Percentiles rank a stretch among this genome's conserved stretches.
phyloP scores from a whole-genome alignment of 495 filamentous ascomycete species.

The Annulohypoxylon maeteangense region DNA sequence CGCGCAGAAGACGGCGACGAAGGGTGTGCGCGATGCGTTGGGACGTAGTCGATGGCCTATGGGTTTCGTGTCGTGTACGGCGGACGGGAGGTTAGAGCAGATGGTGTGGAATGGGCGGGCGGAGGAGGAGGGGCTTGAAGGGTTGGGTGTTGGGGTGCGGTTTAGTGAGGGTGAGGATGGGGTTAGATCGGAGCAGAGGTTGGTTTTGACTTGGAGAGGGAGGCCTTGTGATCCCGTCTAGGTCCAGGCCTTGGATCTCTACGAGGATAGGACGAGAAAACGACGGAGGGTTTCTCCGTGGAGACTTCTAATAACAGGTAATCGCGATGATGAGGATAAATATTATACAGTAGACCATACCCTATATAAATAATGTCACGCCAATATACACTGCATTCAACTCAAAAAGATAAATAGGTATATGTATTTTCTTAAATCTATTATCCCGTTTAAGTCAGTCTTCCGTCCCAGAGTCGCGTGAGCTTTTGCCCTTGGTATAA shows the following conservation, averaged over 20 bases:
- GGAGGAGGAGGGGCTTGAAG: conserved; percentile 70
- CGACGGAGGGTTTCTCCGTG: not conserved
- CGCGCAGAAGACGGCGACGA: conserved; percentile 58
- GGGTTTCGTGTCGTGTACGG: conserved; percentile 63
- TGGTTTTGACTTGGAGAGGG: conserved; percentile 69
- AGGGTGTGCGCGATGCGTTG: conserved; percentile 71
- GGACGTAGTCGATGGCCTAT: conserved; percentile 73
- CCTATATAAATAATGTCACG: not conserved
- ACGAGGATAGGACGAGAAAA: not conserved
- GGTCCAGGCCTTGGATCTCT: not conserved
- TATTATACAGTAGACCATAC: not conserved
- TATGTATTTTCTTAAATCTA: not conserved
- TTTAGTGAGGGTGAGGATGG: conserved; percentile 51
- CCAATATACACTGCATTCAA: too few relatives aligned
- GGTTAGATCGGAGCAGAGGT: conserved; percentile 36
- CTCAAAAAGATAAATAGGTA: not conserved
- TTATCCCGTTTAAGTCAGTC: not conserved
- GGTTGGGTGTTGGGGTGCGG: conserved; percentile 68
- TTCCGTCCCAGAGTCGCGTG: not conserved
- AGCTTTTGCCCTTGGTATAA: conserved; percentile 12
- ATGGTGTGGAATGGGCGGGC: conserved; percentile 77
- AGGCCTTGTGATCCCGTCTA: conserved; percentile 45
- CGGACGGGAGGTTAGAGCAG: conserved; percentile 65
- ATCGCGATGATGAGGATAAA: not conserved
- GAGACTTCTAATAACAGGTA: not conserved